phyloP scores from a whole-genome alignment of 2,329 filamentous ascomycete genomes.

The Talaromyces sp. region DNA sequence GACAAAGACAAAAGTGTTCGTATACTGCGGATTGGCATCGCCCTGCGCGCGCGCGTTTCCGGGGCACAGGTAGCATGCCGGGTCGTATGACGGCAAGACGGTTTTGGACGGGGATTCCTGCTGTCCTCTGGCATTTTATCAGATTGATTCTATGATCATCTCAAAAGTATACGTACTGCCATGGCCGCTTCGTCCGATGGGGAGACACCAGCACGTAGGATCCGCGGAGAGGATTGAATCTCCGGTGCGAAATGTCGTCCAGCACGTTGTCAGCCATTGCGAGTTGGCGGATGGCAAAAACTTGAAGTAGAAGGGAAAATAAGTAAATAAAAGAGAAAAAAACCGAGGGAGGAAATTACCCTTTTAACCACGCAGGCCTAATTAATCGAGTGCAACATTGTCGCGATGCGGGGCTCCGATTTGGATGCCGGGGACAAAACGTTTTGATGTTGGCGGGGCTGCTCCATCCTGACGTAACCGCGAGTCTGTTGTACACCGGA shows the following conservation, averaged over 20 bases:
- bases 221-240: slow-evolving; percentile 86
- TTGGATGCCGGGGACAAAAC: not conserved
- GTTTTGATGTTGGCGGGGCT: not conserved
- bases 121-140: slow-evolving; percentile 56
- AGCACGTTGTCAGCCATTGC: slow-evolving; percentile 71
- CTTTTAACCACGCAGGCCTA: not conserved
- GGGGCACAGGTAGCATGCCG: slow-evolving; percentile 91
- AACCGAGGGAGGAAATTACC: not conserved
- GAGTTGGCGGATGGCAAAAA: not conserved
- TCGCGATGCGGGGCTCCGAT: not conserved
- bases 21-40: slow-evolving; percentile 79
- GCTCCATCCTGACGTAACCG: not conserved
- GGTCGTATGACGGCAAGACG: slow-evolving; percentile 74
- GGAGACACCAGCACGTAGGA: slow-evolving; percentile 94
- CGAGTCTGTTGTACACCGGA: not conserved
- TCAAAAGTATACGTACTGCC: slow-evolving; percentile 67
- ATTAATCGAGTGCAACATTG: slow-evolving; percentile 2
- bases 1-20: slow-evolving; percentile 86
- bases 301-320: not conserved
- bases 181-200: slow-evolving; percentile 92
- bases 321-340: not conserved
- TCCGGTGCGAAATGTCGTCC: slow-evolving; percentile 92
- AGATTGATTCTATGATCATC: not conserved
- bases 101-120: slow-evolving; percentile 68
- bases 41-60: slow-evolving; percentile 85